Evolutionary conservation across 495 filamentous ascomycete species (phyloP).

Genomic region (Neurospora sublineolata): DNA sequence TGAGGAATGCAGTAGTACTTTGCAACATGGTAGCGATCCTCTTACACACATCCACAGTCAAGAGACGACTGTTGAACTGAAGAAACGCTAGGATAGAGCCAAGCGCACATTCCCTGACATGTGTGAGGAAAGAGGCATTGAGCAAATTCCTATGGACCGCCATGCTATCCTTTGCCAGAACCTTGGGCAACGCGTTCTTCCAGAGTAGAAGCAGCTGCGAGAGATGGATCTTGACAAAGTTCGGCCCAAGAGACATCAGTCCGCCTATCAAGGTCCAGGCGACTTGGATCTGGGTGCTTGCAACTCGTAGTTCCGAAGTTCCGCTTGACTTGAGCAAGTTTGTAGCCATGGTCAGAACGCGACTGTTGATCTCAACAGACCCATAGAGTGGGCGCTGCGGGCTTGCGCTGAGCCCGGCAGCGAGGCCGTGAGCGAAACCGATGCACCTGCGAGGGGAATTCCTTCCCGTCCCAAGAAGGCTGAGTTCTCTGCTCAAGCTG

Average conservation of each 20-base stretch:
- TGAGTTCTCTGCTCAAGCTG: constrained; percentile 77
- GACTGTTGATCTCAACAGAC: constrained; percentile 88
- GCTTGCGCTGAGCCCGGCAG: constrained; percentile 82
- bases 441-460: constrained; percentile 76
- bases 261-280: constrained; percentile 97
- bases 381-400: constrained; percentile 82
- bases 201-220: constrained; percentile 91
- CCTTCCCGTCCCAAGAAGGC: constrained; percentile 59
- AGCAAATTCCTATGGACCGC: constrained; percentile 66
- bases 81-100: constrained; percentile 86
- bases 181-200: constrained; percentile 94
- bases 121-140: constrained; percentile 85
- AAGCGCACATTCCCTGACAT: constrained; percentile 90
- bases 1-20: constrained; percentile 81
- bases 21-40: constrained; percentile 89
- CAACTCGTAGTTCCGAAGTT: constrained; percentile 80
- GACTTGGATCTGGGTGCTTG: constrained; percentile 90
- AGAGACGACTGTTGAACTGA: constrained; percentile 81
- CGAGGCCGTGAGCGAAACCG: constrained; percentile 87
- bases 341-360: constrained; percentile 82
- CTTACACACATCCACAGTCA: constrained; percentile 92
- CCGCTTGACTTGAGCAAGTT: constrained; percentile 87
- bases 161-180: constrained; percentile 73
- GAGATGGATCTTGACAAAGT: constrained; percentile 97
- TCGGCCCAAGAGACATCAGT: constrained; percentile 90